Evolutionary conservation across 2,329 filamentous ascomycete species (phyloP), one percentile per base, ranked within the genome.

Genomic region (Fusarium sp.): DNA sequence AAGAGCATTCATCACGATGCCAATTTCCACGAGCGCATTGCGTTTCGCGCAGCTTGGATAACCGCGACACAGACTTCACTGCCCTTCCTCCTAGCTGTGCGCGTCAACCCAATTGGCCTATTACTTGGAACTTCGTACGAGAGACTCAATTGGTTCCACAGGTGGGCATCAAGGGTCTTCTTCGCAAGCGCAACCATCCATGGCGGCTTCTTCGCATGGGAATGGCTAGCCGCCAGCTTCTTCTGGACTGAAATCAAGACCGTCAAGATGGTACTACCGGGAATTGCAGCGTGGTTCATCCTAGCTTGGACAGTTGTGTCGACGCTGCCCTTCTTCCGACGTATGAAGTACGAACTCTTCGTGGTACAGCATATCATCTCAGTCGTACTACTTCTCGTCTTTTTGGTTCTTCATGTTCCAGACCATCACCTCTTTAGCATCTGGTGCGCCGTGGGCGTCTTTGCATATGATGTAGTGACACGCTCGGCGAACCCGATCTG

Each of bases 291-390:
- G 2, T 79, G 77, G 77, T 59, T 72, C 18, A 65, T 79, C 3
- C 51, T 79, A 9, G 47, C 74, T 4, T 79, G 77, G 77, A 79
- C 75, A 6, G 50, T 77, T 2, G 12, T 73, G 7, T 78, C 75
- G 5, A 77, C 75, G 1, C 31, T 77, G 22, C 59, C 62, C 5
- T 75, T 77, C 16, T 69, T 79, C 13, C 74, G 77, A n/a, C 75
- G 70, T 20, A 65, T 76, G 22, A 76, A 74, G 57, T 79, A 79
- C 33, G 77, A 79, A 54, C 62, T 79, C 5, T 79, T 79, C n/a
- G 75, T 79, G 14, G 33, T 74, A n/a, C 77, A 79, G 48, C 77
- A 79, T 30, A 68, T 79, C 13, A 18, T 68, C 2, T 78, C 77
- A 2, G 69, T 78, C 6, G 66, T 75, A 10, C 24, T 73, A n/a